phyloP scores from a whole-genome alignment of 1,284 basidiomycete species.

The Cryptococcus sp. region DNA sequence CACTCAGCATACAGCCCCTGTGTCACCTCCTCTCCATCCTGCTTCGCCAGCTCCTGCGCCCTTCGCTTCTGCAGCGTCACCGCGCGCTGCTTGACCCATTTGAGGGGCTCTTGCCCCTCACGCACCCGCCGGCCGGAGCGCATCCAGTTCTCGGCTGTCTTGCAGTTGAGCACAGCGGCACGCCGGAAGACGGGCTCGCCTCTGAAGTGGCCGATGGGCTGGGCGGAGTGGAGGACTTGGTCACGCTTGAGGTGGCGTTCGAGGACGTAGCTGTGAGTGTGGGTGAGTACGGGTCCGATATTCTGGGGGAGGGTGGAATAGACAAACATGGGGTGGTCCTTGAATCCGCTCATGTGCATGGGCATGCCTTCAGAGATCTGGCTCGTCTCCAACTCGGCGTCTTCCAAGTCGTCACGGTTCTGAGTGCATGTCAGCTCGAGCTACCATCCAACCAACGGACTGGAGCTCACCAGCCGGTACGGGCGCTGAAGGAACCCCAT shows the following conservation, averaged over 20 bases:
- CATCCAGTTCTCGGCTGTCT: constrained; percentile 94
- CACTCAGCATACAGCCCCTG: constrained; percentile 81
- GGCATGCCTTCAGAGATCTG: constrained; percentile 92
- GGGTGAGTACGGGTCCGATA: background rate
- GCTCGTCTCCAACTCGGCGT: constrained; percentile 79
- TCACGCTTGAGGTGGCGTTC: constrained; percentile 83
- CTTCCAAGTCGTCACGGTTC: constrained; percentile 90
- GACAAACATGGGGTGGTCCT: constrained; percentile 84
- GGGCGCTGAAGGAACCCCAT: constrained; percentile 64
- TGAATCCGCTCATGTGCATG: constrained; percentile 83
- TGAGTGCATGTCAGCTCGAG: constrained; percentile 38
- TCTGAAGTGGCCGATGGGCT: constrained; percentile 84
- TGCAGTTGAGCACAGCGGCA: constrained; percentile 73
- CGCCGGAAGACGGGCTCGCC: constrained; percentile 92
- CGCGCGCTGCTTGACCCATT: constrained; percentile 81
- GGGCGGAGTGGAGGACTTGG: constrained; percentile 79
- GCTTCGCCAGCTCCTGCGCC: constrained; percentile 70
- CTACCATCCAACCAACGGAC: no score
- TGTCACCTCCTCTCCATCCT: constrained; percentile 63
- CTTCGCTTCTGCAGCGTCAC: constrained; percentile 78
- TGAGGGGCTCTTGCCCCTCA: constrained; percentile 77
- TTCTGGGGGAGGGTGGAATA: background rate
- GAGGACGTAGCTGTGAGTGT: constrained; percentile 73
- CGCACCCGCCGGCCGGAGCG: constrained; percentile 73
- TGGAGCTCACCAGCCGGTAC: constrained; percentile 66